A percentile compares a stretch with the other conserved stretches of the same genome.
Evolutionary conservation across 2,329 filamentous ascomycete genomes (phyloP).

Genomic region (Colletotrichum incanum): DNA sequence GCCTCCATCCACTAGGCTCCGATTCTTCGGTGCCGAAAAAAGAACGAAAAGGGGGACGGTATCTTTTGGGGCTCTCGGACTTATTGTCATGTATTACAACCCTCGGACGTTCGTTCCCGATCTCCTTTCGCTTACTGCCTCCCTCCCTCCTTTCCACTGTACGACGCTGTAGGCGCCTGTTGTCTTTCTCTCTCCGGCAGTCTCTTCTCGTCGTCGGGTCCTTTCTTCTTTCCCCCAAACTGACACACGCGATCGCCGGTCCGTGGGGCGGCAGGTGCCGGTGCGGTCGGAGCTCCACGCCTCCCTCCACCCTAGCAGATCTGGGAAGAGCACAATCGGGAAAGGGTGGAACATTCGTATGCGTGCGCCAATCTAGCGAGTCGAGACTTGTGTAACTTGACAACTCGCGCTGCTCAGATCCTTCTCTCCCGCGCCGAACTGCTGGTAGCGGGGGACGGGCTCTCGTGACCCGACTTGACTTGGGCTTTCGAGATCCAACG

Average conservation of each 20-base stretch:
- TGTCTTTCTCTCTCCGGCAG: too few species aligned
- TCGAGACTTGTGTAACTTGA: neutral
- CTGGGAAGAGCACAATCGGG: neutral
- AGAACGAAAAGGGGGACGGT: neutral
- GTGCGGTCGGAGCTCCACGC: neutral
- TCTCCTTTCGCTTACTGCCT: neutral
- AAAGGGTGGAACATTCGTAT: constrained; percentile 4
- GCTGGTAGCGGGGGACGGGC: neutral
- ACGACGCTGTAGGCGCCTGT: neutral
- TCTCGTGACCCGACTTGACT: neutral
- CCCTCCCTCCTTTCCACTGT: neutral
- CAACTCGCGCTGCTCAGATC: neutral
- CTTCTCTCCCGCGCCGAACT: neutral
- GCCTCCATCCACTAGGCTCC: neutral
- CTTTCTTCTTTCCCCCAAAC: neutral
- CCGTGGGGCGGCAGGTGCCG: constrained; percentile 13
- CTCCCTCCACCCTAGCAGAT: constrained; percentile 1
- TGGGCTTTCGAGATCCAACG: neutral
- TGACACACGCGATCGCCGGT: constrained; percentile 32
- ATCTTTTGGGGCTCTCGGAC: neutral
- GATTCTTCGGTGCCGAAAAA: neutral
- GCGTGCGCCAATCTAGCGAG: constrained; percentile 23
- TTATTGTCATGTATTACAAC: neutral
- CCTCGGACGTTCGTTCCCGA: neutral
- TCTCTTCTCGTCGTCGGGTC: neutral